Percentiles rank a stretch among this genome's conserved stretches.
These are phyloP conservation scores for Ottelia alismoides DNA, from an alignment of 106 monocot species.

Conservation along the genomic window DNA sequence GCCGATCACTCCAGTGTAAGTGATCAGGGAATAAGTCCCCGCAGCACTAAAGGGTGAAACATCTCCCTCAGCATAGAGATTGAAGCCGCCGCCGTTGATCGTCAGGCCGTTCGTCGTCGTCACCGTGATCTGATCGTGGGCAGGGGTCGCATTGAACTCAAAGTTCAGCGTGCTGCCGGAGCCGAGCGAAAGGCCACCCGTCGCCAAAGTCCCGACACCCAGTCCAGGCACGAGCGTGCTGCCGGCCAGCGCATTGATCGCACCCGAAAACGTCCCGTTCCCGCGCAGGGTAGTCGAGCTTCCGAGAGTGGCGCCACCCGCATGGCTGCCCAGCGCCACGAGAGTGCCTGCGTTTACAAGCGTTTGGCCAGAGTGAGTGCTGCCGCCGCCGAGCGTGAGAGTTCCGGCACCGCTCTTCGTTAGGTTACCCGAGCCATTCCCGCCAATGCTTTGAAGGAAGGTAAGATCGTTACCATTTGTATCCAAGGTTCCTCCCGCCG, in stretches of 20 bases:
- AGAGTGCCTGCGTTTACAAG: background rate
- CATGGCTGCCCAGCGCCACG: background rate
- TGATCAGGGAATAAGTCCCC: background rate
- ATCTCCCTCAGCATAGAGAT: too few relatives aligned
- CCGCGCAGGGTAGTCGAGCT: background rate
- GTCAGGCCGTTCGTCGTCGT: background rate
- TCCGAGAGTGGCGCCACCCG: background rate
- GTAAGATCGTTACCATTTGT: background rate
- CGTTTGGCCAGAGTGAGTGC: background rate
- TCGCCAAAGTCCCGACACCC: background rate
- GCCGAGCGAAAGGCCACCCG: background rate
- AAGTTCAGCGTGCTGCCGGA: background rate
- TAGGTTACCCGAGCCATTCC: background rate
- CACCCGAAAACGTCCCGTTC: background rate
- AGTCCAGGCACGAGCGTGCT: background rate
- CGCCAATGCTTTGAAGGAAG: background rate
- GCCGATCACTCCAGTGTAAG: background rate
- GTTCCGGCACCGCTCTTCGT: background rate
- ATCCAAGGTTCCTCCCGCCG: background rate
- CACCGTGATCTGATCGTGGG: background rate
- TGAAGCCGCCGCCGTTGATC: background rate
- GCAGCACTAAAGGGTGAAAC: background rate
- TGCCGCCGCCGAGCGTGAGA: background rate
- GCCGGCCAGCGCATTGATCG: background rate
- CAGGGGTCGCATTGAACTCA: background rate